Base-by-base conservation (phyloP, 208 protist genomes). In the Leishmania tarentolae region DNA sequence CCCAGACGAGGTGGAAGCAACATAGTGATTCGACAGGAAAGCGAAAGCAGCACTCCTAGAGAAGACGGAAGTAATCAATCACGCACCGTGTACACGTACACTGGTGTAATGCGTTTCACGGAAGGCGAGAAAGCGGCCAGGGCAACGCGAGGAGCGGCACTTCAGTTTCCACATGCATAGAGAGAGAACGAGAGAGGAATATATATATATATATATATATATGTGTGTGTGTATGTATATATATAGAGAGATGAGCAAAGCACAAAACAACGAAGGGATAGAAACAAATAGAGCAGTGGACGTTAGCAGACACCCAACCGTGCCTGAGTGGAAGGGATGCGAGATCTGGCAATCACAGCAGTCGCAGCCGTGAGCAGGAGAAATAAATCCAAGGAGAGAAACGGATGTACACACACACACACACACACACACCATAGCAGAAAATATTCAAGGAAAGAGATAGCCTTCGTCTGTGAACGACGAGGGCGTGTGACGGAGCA, bases 21-120 rank as follows among this genome's bases (percentile, higher is more conserved):
- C 65, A 71, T 71, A 19, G 40, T 37, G 19, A 7, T 46, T 46
- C n/a, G 37, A n/a, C 65, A 28, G 37, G 24, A 35, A 46, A 74
- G 70, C 35, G 24, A 37, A 37, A 74, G 70, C 42, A 53, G 46
- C 44, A 56, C 24, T 46, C 28, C 46, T 24, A 6, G 70, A 37
- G 44, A 7, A 7, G 44, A 72, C 5, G 4, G 15, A 28, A 42
- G 9, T 2, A 74, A 17, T 3, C 19, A 11, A 74, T 6, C n/a
- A 42, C 63, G 56, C 40, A 74, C 70, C 40, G 70, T 40, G 46
- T 74, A 74, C 21, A 74, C 8, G 44, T 56, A 56, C 70, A 28
- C 40, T 17, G 31, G 61, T 31, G 65, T 42, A 47, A 71, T 15
- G 5, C 15, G 24, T 53, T 53, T 21, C 50, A 9, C 15, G 50